Evolutionary conservation across 2,329 filamentous ascomycete genomes (phyloP), one percentile per base, ranked within the genome.

Genomic region (Taxawa tesnikishii): DNA sequence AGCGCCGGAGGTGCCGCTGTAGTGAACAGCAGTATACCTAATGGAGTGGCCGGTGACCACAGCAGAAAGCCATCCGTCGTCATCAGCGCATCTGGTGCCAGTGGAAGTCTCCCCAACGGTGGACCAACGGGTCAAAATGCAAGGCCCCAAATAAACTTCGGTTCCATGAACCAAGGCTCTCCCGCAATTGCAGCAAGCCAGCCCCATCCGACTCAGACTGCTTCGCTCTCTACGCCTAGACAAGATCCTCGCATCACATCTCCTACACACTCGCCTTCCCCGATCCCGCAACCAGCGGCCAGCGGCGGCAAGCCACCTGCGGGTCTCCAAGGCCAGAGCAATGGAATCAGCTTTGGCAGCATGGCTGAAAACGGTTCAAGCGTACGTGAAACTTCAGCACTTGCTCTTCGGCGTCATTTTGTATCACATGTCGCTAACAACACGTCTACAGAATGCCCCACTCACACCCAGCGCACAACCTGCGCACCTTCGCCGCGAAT

Each of bases 1-100:
- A 14, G 28, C 28, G 33, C 27, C n/a, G 33, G 19, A 12, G 47
- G 48, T 45, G 49, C 49, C 43, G 45, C 47, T 36, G 47, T 49
- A 41, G 40, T 40, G 32, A 36, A 74, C 57, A 70, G 71, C 58
- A 56, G 57, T 37, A 53, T 56, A 25, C 49, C 55, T 28, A 50
- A 57, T 37, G 40, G 43, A 33, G 19, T 27, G 26, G 58, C 68
- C 33, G 66, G 67, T 46, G 78, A 84, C 47, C 87, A 96, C 64
- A 71, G 68, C 53, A 75, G 84, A 54, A 94, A 93, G 63, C 76
- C 77, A 43, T 94, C 88, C 12, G 80, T 94, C 50, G 93, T 87
- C 49, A 94, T 94, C 66, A 85, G 75, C 56, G 79, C 84, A 46
- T 81, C 82, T 53, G 83, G 80, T 45, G 73, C 82, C 34, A 81